These are phyloP conservation scores for Floccularia luteovirens DNA, from an alignment of 768 basidiomycete species.

Conservation along the genomic window DNA sequence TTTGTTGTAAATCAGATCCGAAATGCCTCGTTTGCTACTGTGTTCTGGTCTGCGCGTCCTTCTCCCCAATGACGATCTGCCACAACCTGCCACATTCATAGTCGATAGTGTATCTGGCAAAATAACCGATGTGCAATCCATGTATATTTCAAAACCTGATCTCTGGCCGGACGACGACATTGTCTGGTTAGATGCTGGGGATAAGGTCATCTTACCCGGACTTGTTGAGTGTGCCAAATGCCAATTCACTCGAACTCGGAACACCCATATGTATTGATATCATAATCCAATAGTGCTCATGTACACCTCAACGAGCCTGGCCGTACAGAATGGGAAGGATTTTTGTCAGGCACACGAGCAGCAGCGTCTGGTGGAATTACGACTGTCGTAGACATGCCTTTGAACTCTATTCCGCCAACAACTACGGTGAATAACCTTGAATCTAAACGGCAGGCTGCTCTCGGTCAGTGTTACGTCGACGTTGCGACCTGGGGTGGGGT, in stretches of 20 bases:
- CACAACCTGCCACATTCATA: constrained; percentile 60
- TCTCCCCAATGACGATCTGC: constrained; percentile 38
- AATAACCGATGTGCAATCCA: constrained; percentile 40
- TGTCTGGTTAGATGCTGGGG: constrained; percentile 48
- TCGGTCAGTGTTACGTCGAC: constrained; percentile 69
- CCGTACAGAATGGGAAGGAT: constrained; percentile 91
- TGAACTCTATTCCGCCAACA: constrained; percentile 96
- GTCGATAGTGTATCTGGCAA: constrained; percentile 51
- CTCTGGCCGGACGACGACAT: constrained; percentile 18
- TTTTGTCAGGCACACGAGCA: constrained; percentile 84
- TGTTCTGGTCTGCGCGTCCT: constrained; percentile 53
- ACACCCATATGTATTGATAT: constrained; percentile 6
- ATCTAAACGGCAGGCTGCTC: constrained; percentile 63
- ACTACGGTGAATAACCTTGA: constrained; percentile 75
- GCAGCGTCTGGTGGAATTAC: constrained; percentile 94
- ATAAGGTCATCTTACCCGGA: constrained; percentile 63
- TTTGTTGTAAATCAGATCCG: too few relatives aligned
- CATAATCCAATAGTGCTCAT: constrained; percentile 50
- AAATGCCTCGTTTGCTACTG: constrained; percentile 21
- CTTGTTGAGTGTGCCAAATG: constrained; percentile 61
- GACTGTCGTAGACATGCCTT: constrained; percentile 94
- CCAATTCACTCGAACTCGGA: neutral
- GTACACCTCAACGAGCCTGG: constrained; percentile 95
- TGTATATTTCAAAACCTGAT: constrained; percentile 20
- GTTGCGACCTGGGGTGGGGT: constrained; percentile 95